A percentile compares a stretch with the other conserved stretches of the same genome.
These are phyloP conservation scores for Clarkia xantiana DNA, from an alignment of 345 rosid species.

Conservation along the genomic window DNA sequence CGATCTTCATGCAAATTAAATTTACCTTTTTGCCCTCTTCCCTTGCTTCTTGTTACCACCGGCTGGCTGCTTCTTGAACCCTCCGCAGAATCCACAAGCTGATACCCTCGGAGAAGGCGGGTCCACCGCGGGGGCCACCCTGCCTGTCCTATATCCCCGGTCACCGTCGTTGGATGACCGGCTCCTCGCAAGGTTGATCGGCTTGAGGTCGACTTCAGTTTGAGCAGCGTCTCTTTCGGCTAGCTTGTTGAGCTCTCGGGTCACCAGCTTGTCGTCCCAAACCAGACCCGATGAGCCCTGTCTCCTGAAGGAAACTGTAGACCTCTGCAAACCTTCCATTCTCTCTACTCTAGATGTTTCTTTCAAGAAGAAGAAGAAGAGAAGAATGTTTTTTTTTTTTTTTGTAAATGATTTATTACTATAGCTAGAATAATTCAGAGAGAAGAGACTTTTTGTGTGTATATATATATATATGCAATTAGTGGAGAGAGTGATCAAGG, in stretches of 20 bases:
- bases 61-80: slow-evolving; percentile 28
- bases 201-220: slow-evolving; percentile 15
- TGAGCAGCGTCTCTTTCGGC: slow-evolving; percentile 13
- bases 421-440: too few relatives aligned
- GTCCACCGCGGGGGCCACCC: slow-evolving; percentile 65
- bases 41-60: not conserved
- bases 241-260: slow-evolving; percentile 34
- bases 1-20: too few relatives aligned
- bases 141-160: slow-evolving; percentile 53
- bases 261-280: slow-evolving; percentile 61
- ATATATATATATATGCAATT: too few relatives aligned
- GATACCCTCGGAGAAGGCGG: slow-evolving; percentile 88
- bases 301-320: slow-evolving; percentile 70
- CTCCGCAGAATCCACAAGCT: slow-evolving; percentile 69
- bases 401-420: too few relatives aligned
- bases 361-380: not conserved
- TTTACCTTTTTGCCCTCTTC: slow-evolving; percentile 1
- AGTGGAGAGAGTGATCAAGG: too few relatives aligned
- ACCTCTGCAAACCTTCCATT: slow-evolving; percentile 89
- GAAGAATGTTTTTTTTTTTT: too few relatives aligned
- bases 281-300: slow-evolving; percentile 91
- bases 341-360: not conserved
- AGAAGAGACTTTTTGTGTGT: too few relatives aligned
- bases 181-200: slow-evolving; percentile 26
- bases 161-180: slow-evolving; percentile 70